A percentile compares a stretch with the other conserved stretches of the same genome.
These are phyloP conservation scores for Chrysanthemum lavandulifolium DNA, from an alignment of 129 eudicot genomes.

Conservation along the genomic window DNA sequence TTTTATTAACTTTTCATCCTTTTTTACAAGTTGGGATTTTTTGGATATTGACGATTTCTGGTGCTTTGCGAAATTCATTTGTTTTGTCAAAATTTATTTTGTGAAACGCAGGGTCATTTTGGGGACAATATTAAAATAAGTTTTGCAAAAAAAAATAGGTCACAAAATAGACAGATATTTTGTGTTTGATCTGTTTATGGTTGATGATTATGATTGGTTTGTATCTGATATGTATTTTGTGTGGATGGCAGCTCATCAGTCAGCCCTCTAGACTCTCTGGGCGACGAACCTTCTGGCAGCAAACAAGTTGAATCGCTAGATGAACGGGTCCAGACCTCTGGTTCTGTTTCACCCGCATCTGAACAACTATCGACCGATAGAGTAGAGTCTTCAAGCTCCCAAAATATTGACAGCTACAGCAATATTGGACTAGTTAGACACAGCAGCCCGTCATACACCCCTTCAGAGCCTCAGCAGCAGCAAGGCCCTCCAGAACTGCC, in stretches of 20 bases:
- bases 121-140: too few relatives aligned
- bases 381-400: slow-evolving; percentile 53
- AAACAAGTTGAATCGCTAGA: slow-evolving; percentile 50
- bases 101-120: too few relatives aligned
- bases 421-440: slow-evolving; percentile 61
- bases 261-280: slow-evolving; percentile 51
- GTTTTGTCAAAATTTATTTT: too few relatives aligned
- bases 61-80: too few relatives aligned
- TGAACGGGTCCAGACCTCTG: slow-evolving; percentile 58
- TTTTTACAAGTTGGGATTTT: too few relatives aligned
- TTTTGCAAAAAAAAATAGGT: too few relatives aligned
- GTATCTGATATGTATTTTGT: not conserved
- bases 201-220: not conserved
- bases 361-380: slow-evolving; percentile 49
- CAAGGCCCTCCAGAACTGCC: slow-evolving; percentile 63
- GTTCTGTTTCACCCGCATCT: slow-evolving; percentile 61
- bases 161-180: too few relatives aligned
- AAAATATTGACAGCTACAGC: slow-evolving; percentile 51
- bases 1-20: too few relatives aligned
- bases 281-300: slow-evolving; percentile 49
- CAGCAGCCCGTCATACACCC: slow-evolving; percentile 46
- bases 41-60: too few relatives aligned
- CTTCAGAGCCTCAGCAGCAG: slow-evolving; percentile 60
- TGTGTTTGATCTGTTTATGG: not conserved
- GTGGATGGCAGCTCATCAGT: slow-evolving; percentile 49